Evolutionary conservation across 176 grass and related monocot species (phyloP).

Genomic region (Echinochloa phyllopogon): DNA sequence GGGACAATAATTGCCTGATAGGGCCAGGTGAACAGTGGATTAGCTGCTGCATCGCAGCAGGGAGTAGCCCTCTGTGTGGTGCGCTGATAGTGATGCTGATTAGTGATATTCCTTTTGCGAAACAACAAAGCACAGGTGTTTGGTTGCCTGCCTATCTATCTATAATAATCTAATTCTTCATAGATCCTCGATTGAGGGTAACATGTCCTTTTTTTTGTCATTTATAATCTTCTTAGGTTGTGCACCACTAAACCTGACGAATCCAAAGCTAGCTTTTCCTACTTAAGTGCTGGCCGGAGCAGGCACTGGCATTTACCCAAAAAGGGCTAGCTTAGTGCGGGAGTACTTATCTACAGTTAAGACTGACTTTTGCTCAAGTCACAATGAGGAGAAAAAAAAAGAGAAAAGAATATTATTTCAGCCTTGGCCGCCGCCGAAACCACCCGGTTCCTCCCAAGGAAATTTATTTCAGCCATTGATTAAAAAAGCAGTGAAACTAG

Average conservation of each 20-base stretch:
- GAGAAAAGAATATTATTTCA: no score
- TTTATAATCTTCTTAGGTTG: background rate
- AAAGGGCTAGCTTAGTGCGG: no score
- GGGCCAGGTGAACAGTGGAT: background rate
- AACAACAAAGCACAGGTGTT: background rate
- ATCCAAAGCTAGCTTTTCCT: no score
- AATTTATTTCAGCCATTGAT: no score
- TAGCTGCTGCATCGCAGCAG: background rate
- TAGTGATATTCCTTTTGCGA: background rate
- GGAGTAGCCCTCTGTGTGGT: background rate
- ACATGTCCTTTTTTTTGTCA: background rate
- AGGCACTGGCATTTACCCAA: no score
- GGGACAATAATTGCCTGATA: slow-evolving; percentile 20
- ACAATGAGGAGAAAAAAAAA: no score
- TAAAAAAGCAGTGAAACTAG: no score
- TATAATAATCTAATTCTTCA: background rate
- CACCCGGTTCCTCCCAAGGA: no score
- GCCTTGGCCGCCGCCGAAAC: no score
- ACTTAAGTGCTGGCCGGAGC: no score
- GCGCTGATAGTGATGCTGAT: background rate
- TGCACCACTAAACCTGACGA: background rate
- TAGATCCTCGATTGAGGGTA: background rate
- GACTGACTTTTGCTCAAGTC: no score
- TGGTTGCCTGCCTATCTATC: background rate
- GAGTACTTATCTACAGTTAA: no score